Base-by-base conservation (phyloP, 352 stramenopile species). In the Phytopythium helicoides region DNA sequence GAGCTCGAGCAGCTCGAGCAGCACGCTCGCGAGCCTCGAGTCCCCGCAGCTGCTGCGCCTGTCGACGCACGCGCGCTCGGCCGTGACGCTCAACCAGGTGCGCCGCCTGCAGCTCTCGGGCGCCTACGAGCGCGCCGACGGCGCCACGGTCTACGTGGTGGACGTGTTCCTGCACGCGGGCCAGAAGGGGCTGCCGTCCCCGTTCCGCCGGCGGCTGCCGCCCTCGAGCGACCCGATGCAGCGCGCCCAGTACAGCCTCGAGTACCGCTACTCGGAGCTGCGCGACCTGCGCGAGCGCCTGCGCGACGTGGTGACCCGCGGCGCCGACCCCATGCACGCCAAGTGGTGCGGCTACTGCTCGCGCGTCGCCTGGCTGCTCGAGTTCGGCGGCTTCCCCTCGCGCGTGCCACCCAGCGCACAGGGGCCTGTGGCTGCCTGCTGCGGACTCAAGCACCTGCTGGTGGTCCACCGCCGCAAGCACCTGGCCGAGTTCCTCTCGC, bases 331-430 rank as follows among this genome's bases (percentile, higher is more conserved):
- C 34, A 52, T 73, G 54, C 77, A 88, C 51, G 26, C 47, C 14
- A 74, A 80, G 38, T 88, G 74, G 72, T 90, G 80, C 59, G 46
- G 50, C 10, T 88, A 83, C 51, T 90, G 76, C 56, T 56, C 54
- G 15, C 65, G 58, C 6, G 62, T 88, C 26, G 44, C 73, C 34
- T 78, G 69, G 52, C 22, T 88, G 6, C 55, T 68, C 1, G 49
- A 55, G 12, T 74, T 65, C 5, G 60, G 53, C 2, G 16, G 64
- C 38, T 90, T 90, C 35, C 69, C 80, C 37, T 71, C 69, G 37
- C 74, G 74, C 0, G 73, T 54, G 11, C 66, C 64, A 11, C 46
- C 70, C 11, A 36, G 53, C 36, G 40, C 40, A 21, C 22, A 33
- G 21, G 51, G 57, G 16, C 15, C 44, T 2, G 15, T 76, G n/a